Percentiles rank a stretch among this genome's conserved stretches.
These are phyloP conservation scores for Aspergillus sp. DNA, from an alignment of 2,329 filamentous ascomycete genomes.

Conservation along the genomic window DNA sequence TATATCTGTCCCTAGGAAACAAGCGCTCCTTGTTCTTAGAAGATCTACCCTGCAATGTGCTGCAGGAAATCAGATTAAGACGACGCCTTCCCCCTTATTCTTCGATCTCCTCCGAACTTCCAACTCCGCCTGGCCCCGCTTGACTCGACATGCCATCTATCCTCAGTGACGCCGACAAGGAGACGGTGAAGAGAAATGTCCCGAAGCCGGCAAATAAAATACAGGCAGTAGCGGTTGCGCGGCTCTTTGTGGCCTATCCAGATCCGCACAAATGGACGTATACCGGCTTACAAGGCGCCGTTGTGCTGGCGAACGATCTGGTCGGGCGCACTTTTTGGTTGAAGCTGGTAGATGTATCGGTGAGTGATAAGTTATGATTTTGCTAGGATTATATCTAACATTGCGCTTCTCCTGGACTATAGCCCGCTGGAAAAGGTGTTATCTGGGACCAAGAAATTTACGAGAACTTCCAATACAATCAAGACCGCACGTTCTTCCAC, in stretches of 20 bases:
- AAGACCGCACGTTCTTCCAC: constrained; percentile 96
- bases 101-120: constrained; percentile 6
- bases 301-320: constrained; percentile 87
- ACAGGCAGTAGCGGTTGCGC: constrained; percentile 88
- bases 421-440: constrained; percentile 78
- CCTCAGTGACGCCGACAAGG: constrained; percentile 89
- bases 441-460: constrained; percentile 99
- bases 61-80: constrained; percentile 8
- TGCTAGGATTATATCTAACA: constrained; percentile 11
- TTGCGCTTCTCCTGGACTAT: constrained; percentile 6
- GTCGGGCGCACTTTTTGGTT: constrained; percentile 97
- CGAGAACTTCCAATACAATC: constrained; percentile 91
- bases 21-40: constrained; percentile 7
- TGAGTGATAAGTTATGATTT: constrained; percentile 50
- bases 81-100: not conserved
- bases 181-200: constrained; percentile 90
- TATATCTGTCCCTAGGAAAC: constrained; percentile 15
- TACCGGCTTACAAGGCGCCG: constrained; percentile 87
- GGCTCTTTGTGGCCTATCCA: constrained; percentile 90
- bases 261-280: constrained; percentile 86
- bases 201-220: constrained; percentile 97
- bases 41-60: constrained; percentile 20
- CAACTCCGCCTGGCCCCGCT: constrained; percentile 3
- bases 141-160: constrained; percentile 57
- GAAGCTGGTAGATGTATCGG: constrained; percentile 95